A percentile compares a stretch with the other conserved stretches of the same genome.
Conservation (phyloP, 805 yeast species). For the Saturnispora bothae region DNA sequence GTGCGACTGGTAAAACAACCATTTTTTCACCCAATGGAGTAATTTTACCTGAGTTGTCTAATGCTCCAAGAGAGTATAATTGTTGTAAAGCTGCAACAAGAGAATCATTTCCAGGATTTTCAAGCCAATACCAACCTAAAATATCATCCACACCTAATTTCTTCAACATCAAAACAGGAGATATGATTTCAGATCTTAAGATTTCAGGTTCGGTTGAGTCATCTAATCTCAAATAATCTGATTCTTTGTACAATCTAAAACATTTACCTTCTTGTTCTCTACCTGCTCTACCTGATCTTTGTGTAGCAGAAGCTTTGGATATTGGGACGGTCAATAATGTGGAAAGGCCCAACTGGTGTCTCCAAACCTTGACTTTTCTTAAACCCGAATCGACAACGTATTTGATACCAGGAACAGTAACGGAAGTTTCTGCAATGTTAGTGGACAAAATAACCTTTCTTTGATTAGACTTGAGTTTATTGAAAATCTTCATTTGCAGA, state of each 20-base stretch:
- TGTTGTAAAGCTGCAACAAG: constrained; percentile 68
- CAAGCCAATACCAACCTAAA: constrained; percentile 85
- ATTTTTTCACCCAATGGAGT: constrained; percentile 75
- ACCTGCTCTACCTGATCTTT: constrained; percentile 98
- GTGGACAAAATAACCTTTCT: constrained; percentile 88
- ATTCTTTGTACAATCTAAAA: constrained; percentile 72
- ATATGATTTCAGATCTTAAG: constrained; percentile 70
- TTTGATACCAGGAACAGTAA: constrained; percentile 89
- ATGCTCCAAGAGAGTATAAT: constrained; percentile 67
- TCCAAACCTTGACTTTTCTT: constrained; percentile 90
- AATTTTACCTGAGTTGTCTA: constrained; percentile 64
- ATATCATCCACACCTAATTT: constrained; percentile 76
- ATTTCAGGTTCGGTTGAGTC: constrained; percentile 91
- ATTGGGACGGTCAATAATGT: constrained; percentile 86
- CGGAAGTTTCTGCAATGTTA: constrained; percentile 95
- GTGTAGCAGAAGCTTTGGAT: constrained; percentile 89
- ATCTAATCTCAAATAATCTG: constrained; percentile 51
- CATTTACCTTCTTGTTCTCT: constrained; percentile 98
- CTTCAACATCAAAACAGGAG: constrained; percentile 77
- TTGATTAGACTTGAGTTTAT: constrained; percentile 47
- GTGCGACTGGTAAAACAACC: constrained; percentile 87
- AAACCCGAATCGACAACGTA: constrained; percentile 91
- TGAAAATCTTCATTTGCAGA: constrained; percentile 74
- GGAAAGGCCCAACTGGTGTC: constrained; percentile 86
- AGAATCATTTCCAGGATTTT: constrained; percentile 75